phyloP scores from a whole-genome alignment of 2,329 filamentous ascomycete genomes.

The Sclerotiophoma versabilis region DNA sequence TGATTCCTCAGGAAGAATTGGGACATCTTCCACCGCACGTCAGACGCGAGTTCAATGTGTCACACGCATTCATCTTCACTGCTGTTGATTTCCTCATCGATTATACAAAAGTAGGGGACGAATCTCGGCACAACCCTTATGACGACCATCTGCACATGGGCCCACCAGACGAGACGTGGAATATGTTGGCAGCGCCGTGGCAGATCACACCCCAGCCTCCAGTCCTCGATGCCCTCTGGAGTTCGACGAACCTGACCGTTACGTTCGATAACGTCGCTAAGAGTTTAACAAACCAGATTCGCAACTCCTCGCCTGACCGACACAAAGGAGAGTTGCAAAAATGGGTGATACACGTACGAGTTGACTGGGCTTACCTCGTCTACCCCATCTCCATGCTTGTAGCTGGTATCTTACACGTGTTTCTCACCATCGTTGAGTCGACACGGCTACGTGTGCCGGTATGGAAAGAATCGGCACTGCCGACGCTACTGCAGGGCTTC shows the following conservation, averaged over 20 bases:
- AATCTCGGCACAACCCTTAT: too few species aligned
- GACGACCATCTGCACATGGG: too few species aligned
- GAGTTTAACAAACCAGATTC: slow-evolving; percentile 9
- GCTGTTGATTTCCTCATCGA: neutral
- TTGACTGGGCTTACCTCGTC: slow-evolving; percentile 7
- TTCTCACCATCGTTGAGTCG: slow-evolving; percentile 2
- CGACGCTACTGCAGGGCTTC: slow-evolving; percentile 12
- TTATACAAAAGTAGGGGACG: neutral
- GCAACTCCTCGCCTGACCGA: neutral
- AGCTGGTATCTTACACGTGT: slow-evolving; percentile 3
- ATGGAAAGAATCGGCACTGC: slow-evolving; percentile 13
- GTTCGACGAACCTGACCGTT: neutral
- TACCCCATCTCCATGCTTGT: slow-evolving; percentile 7
- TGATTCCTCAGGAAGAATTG: neutral
- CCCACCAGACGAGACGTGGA: neutral
- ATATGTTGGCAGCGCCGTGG: neutral
- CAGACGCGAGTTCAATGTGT: neutral
- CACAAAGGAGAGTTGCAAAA: neutral
- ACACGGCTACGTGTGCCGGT: slow-evolving; percentile 1
- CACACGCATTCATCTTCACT: neutral
- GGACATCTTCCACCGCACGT: neutral
- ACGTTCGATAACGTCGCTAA: slow-evolving; percentile 8
- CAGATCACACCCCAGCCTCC: neutral
- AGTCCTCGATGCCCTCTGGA: slow-evolving; percentile 4
- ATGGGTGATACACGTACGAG: slow-evolving; percentile 7